These are phyloP conservation scores for Gynostemma pentaphyllum DNA, from an alignment of 306 rosid genomes.

Conservation along the genomic window DNA sequence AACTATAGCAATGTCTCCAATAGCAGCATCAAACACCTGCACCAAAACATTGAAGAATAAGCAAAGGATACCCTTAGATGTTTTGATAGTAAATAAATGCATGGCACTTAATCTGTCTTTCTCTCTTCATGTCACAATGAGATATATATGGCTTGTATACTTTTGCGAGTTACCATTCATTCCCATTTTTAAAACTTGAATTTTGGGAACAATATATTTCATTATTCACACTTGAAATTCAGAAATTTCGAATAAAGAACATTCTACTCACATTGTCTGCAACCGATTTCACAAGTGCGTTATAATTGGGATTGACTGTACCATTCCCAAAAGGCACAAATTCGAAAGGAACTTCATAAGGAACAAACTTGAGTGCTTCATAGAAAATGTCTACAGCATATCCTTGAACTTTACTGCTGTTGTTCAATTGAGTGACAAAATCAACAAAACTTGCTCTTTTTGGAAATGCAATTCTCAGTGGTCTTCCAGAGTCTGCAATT, in stretches of 20 bases:
- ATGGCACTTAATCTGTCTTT: too few species aligned
- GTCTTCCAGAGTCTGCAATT: slow-evolving; percentile 52
- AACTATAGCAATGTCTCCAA: slow-evolving; percentile 89
- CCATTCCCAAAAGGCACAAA: slow-evolving; percentile 72
- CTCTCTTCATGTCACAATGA: too few species aligned
- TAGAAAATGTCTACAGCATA: slow-evolving; percentile 66
- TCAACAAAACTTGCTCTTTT: slow-evolving; percentile 77
- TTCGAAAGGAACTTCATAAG: slow-evolving; percentile 58
- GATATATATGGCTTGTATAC: too few species aligned
- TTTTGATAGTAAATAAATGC: background rate
- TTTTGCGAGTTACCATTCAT: too few species aligned
- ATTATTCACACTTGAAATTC: background rate
- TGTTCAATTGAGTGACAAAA: slow-evolving; percentile 48
- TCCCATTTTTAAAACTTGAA: too few species aligned
- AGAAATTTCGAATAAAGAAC: background rate
- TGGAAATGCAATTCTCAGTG: slow-evolving; percentile 80
- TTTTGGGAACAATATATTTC: too few species aligned
- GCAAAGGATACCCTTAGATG: background rate
- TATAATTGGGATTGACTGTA: slow-evolving; percentile 56
- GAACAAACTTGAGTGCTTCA: slow-evolving; percentile 53
- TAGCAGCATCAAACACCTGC: slow-evolving; percentile 74
- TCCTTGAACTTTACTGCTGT: slow-evolving; percentile 40
- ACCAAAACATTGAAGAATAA: slow-evolving; percentile 9
- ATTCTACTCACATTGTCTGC: slow-evolving; percentile 43
- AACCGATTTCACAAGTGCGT: slow-evolving; percentile 47